phyloP scores from a whole-genome alignment of 169 alveolate species.

The Eimeria necatrix region DNA sequence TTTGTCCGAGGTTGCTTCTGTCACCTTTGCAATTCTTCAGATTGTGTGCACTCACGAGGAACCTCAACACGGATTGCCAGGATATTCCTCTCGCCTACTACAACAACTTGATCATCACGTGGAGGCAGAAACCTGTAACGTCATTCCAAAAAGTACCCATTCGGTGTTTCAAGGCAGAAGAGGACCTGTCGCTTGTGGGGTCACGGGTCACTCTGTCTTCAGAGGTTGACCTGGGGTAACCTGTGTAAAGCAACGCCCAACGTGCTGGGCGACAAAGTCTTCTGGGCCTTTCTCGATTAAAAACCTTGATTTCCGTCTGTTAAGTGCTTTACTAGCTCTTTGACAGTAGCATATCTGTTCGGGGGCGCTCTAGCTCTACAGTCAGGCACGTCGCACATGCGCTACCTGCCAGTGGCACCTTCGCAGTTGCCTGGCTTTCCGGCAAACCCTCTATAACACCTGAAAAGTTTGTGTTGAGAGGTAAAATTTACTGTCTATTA shows the following conservation, averaged over 20 bases:
- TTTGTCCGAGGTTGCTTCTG: no score
- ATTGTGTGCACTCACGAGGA: no score
- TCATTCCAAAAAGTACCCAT: background rate
- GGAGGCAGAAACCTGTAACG: no score
- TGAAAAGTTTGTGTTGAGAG: no score
- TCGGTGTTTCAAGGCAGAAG: constrained; percentile 4
- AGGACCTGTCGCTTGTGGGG: background rate
- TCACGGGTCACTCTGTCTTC: constrained; percentile 38
- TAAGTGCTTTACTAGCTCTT: background rate
- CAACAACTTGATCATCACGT: no score
- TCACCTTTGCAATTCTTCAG: no score
- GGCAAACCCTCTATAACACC: background rate
- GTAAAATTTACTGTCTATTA: no score
- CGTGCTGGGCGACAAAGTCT: background rate
- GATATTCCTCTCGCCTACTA: no score
- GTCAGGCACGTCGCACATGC: constrained; percentile 35
- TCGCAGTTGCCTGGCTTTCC: constrained; percentile 35
- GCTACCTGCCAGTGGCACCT: background rate
- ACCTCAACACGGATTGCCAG: no score
- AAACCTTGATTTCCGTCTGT: constrained; percentile 38
- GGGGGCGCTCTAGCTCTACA: background rate
- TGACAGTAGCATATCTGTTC: no score
- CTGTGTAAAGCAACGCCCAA: background rate
- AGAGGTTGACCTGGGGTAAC: constrained; percentile 11
- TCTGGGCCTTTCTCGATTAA: constrained; percentile 25